Evolutionary conservation across 1,139 yeast genomes (phyloP).

Genomic region (Pichia sp.): DNA sequence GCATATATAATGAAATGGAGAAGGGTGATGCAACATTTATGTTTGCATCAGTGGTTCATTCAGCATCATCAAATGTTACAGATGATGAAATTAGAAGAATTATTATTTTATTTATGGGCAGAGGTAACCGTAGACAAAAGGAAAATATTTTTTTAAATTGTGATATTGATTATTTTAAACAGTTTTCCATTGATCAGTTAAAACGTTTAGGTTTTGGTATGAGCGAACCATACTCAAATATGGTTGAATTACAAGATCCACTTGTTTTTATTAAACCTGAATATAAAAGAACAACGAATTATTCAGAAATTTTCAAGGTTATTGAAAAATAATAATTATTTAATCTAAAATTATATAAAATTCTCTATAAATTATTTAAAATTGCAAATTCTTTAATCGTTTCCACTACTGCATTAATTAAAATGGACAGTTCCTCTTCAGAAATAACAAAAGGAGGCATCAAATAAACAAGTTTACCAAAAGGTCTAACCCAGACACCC

Average conservation of each 20-base stretch:
- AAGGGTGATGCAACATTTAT: slow-evolving; percentile 30
- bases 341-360: not conserved
- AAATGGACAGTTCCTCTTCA: not conserved
- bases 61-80: slow-evolving; percentile 29
- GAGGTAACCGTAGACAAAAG: slow-evolving; percentile 27
- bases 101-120: slow-evolving; percentile 27
- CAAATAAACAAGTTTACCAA: slow-evolving; percentile 14
- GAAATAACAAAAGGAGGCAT: slow-evolving; percentile 12
- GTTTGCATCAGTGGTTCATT: slow-evolving; percentile 29
- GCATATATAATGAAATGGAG: slow-evolving; percentile 26
- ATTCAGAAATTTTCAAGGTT: slow-evolving; percentile 12
- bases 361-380: not conserved
- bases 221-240: slow-evolving; percentile 15
- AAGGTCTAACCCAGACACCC: slow-evolving; percentile 16
- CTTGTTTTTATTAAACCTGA: slow-evolving; percentile 5
- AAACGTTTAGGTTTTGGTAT: slow-evolving; percentile 12
- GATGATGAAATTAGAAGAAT: slow-evolving; percentile 24
- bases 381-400: slow-evolving; percentile 2
- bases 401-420: slow-evolving; percentile 4
- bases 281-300: slow-evolving; percentile 8
- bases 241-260: slow-evolving; percentile 14
- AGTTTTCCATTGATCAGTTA: slow-evolving; percentile 11
- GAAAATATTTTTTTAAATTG: slow-evolving; percentile 22
- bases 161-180: slow-evolving; percentile 12
- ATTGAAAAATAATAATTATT: not conserved